Conservation (phyloP, 495 filamentous ascomycete species). For the Trichoderma erinaceum region DNA sequence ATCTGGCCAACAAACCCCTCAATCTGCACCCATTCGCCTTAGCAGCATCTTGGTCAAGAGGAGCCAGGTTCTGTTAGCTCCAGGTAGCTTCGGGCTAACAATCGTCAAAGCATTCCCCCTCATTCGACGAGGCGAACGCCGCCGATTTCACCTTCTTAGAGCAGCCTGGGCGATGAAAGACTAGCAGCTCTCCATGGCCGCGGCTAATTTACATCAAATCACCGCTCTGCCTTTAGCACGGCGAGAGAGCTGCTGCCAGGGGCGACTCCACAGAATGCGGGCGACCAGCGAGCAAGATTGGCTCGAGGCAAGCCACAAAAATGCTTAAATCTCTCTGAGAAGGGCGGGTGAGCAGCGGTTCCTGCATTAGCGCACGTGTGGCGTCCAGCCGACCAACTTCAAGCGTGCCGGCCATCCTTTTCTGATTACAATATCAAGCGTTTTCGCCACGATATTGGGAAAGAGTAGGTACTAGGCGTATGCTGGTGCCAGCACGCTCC, state of each 20-base stretch:
- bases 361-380: slow-evolving; percentile 12
- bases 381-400: background rate
- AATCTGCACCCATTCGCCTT: background rate
- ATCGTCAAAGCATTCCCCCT: background rate
- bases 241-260: background rate
- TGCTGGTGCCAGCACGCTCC: too few relatives aligned
- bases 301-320: slow-evolving; percentile 5
- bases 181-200: background rate
- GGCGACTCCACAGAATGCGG: slow-evolving; percentile 3
- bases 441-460: too few relatives aligned
- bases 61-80: background rate
- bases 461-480: too few relatives aligned
- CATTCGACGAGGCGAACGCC: background rate
- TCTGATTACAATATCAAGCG: too few relatives aligned
- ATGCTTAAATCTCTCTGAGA: background rate
- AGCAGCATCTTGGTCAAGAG: slow-evolving; percentile 3
- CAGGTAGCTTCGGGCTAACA: background rate
- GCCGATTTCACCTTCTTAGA: slow-evolving; percentile 12
- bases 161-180: background rate
- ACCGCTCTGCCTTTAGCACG: background rate
- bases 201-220: background rate
- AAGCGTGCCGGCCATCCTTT: too few relatives aligned
- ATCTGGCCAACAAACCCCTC: background rate
- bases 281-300: slow-evolving; percentile 1
- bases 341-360: background rate